Percentiles rank a stretch among this genome's conserved stretches.
These are phyloP conservation scores for Achaetomiella virescens DNA, from an alignment of 495 filamentous ascomycete genomes.

Conservation along the genomic window DNA sequence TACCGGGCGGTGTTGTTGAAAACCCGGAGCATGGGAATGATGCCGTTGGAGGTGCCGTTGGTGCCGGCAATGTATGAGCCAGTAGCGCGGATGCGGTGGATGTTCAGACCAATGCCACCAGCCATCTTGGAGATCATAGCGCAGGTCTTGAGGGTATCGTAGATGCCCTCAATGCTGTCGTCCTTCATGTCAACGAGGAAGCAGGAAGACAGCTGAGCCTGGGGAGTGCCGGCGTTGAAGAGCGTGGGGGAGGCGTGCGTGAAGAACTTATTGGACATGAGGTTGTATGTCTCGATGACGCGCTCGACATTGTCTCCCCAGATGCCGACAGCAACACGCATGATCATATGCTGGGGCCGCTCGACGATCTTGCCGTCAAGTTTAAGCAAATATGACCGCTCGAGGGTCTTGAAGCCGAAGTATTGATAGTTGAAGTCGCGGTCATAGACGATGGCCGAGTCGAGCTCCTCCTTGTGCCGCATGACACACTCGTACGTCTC, in stretches of 20 bases:
- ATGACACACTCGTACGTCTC: slow-evolving; percentile 84
- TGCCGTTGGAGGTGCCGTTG: slow-evolving; percentile 94
- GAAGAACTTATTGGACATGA: slow-evolving; percentile 97
- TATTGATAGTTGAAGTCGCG: slow-evolving; percentile 99
- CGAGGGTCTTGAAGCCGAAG: slow-evolving; percentile 98
- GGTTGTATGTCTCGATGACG: slow-evolving; percentile 92
- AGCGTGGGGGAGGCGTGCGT: slow-evolving; percentile 96
- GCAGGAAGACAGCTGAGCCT: slow-evolving; percentile 90
- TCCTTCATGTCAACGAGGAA: slow-evolving; percentile 98
- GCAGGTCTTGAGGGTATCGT: slow-evolving; percentile 97
- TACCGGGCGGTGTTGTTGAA: slow-evolving; percentile 99
- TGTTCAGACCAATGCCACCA: slow-evolving; percentile 92
- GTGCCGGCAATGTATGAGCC: slow-evolving; percentile 96
- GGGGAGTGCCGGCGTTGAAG: slow-evolving; percentile 94
- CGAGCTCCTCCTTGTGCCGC: slow-evolving; percentile 91
- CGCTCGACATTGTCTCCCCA: slow-evolving; percentile 91
- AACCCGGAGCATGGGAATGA: slow-evolving; percentile 95
- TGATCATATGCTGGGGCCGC: slow-evolving; percentile 97
- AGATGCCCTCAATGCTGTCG: slow-evolving; percentile 98
- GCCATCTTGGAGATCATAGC: slow-evolving; percentile 99
- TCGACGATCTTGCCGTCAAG: slow-evolving; percentile 91
- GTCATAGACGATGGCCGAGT: slow-evolving; percentile 98
- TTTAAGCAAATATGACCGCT: slow-evolving; percentile 92
- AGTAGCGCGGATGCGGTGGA: slow-evolving; percentile 92
- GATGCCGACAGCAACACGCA: slow-evolving; percentile 96